Conservation (phyloP, 805 yeast genomes). For the Saccharomycopsis sp. region DNA sequence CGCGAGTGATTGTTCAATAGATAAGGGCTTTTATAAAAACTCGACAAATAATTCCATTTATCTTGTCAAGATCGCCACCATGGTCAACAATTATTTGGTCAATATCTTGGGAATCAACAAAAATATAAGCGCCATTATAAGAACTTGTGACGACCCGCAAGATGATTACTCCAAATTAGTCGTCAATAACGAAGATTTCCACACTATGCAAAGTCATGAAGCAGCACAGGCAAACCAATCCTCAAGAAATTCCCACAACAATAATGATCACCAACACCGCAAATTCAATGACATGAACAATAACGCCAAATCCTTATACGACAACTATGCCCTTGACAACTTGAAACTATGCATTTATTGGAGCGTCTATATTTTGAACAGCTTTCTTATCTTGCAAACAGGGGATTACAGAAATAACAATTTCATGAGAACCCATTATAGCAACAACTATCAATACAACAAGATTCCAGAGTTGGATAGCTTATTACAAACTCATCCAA, state of each 20-base stretch:
- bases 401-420: constrained; percentile 17
- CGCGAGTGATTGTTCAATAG: too few species aligned
- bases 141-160: too few species aligned
- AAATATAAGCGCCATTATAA: constrained; percentile 23
- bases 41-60: background rate
- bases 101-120: constrained; percentile 25
- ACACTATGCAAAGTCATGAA: too few species aligned
- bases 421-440: constrained; percentile 10
- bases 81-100: constrained; percentile 18
- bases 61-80: background rate
- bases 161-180: too few species aligned
- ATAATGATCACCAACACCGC: constrained; percentile 1
- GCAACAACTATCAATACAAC: constrained; percentile 21
- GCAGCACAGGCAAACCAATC: background rate
- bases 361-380: constrained; percentile 32
- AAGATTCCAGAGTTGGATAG: constrained; percentile 30
- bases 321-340: constrained; percentile 23
- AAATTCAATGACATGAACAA: too few species aligned
- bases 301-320: background rate
- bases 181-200: too few species aligned
- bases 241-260: background rate
- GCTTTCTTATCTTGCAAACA: constrained; percentile 10
- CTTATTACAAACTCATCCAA: constrained; percentile 28
- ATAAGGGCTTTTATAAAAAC: background rate
- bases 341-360: constrained; percentile 35